A percentile compares a stretch with the other conserved stretches of the same genome.
Conservation (phyloP, 1,284 basidiomycete genomes). For the Ceratobasidium sp. region DNA sequence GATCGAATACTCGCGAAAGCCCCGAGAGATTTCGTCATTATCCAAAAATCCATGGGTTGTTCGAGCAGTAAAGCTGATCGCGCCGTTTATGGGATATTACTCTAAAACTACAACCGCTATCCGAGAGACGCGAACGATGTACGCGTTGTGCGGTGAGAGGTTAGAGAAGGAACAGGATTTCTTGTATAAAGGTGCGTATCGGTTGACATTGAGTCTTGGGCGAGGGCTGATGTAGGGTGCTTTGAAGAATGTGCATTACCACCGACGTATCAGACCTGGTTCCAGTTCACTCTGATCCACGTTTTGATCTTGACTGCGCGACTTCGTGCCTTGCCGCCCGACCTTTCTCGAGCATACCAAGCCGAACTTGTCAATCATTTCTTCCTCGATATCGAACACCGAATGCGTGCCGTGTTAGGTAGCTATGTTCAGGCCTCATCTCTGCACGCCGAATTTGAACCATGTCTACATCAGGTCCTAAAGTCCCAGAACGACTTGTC, state of each 20-base stretch:
- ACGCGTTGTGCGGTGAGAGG: constrained; percentile 50
- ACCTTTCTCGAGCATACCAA: constrained; percentile 73
- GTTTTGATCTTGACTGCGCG: constrained; percentile 92
- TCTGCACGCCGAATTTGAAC: background rate
- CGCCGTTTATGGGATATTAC: constrained; percentile 46
- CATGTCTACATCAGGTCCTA: constrained; percentile 45
- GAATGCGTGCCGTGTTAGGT: constrained; percentile 85
- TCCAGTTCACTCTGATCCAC: constrained; percentile 94
- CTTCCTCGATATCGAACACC: constrained; percentile 94
- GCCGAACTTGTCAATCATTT: constrained; percentile 95
- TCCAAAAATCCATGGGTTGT: constrained; percentile 44
- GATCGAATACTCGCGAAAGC: constrained; percentile 35
- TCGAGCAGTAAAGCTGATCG: constrained; percentile 43
- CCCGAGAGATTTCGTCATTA: constrained; percentile 17
- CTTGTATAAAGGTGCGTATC: constrained; percentile 72
- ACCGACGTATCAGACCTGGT: constrained; percentile 97
- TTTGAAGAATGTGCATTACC: constrained; percentile 84
- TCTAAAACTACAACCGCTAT: constrained; percentile 49
- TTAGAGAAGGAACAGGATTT: constrained; percentile 73
- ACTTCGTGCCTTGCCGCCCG: constrained; percentile 82
- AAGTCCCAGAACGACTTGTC: constrained; percentile 83
- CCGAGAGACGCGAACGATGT: constrained; percentile 48
- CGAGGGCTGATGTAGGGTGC: background rate
- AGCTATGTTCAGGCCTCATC: constrained; percentile 37
- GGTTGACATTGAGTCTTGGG: background rate